Evolutionary conservation across 2,329 filamentous ascomycete genomes (phyloP), one percentile per base, ranked within the genome.

Genomic region (Ophiostoma sp.): DNA sequence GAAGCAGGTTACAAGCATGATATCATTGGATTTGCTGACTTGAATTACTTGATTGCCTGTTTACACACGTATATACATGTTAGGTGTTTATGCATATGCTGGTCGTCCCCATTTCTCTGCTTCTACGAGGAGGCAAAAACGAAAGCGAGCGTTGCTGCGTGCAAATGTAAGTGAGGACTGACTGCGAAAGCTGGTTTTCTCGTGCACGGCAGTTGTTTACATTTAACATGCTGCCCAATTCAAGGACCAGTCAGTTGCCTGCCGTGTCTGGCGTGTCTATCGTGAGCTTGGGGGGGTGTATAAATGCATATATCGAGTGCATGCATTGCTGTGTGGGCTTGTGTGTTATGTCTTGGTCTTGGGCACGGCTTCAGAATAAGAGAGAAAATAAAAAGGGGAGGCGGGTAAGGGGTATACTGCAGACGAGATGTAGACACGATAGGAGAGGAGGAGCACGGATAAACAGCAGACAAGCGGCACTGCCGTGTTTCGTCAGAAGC

Each of bases 401-500:
- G 20, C 44, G 17, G 44, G 17, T 20, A 48, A 11, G 44, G 7
- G 7, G 17, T 48, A 48, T 2, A n/a, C 6, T 7, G 17, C 6
- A 8, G 44, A 48, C 6, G 17, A 17, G 20, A 48, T 48, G 17
- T n/a, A 48, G 44, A 48, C 15, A 41, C 39, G 15, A 41, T 15
- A 41, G 11, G 11, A 7, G 52, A 23, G 52, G 52, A 27, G 57
- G 57, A 33, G 4, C 57, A 33, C 57, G 27, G 57, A 62, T 33
- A 62, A 62, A 20, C 57, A 33, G 57, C 57, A 62, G 27, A 62
- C 57, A 62, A 33, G 57, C 33, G 57, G 57, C 27, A 33, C 57
- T 20, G 52, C 27, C 13, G 27, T 60, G 54, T 70, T 66, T 66
- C 69, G 67, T 39, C 65, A 39, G n/a, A 41, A 39, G 69, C 69